phyloP scores from a whole-genome alignment of 1,139 yeast genomes.

The Hyphopichia burtonii region DNA sequence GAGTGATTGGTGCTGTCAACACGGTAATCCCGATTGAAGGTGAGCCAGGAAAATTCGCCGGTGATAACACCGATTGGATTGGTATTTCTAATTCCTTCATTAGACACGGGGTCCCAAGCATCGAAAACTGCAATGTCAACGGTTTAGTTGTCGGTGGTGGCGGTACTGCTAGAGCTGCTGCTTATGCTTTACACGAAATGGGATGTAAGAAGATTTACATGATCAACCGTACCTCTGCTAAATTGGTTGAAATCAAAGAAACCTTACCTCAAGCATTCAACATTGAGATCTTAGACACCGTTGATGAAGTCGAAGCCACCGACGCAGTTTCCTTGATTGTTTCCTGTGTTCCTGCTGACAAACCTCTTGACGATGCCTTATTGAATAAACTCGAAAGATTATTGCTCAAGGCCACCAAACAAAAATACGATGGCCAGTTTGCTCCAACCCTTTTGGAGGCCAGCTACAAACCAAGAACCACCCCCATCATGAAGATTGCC shows the following conservation, averaged over 20 bases:
- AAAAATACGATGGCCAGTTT: conserved; percentile 28
- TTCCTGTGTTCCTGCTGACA: conserved; percentile 88
- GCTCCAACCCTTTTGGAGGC: conserved; percentile 76
- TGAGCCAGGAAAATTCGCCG: conserved; percentile 53
- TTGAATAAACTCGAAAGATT: conserved; percentile 46
- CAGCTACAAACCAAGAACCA: conserved; percentile 83
- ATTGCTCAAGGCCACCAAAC: conserved; percentile 38
- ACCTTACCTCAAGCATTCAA: conserved; percentile 63
- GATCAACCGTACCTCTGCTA: conserved; percentile 75
- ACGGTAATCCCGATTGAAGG: conserved; percentile 63
- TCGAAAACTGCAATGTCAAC: conserved; percentile 30
- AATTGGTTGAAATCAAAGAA: conserved; percentile 56
- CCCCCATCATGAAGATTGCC: conserved; percentile 83
- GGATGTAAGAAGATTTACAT: conserved; percentile 79
- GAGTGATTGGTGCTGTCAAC: conserved; percentile 86
- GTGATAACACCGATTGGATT: conserved; percentile 95
- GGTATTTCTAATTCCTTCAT: conserved; percentile 76
- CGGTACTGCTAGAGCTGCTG: conserved; percentile 95
- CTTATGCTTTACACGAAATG: conserved; percentile 75
- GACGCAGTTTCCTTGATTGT: conserved; percentile 62
- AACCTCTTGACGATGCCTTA: conserved; percentile 60
- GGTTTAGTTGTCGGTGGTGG: conserved; percentile 94
- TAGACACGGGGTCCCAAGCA: conserved; percentile 57
- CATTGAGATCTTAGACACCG: conserved; percentile 56
- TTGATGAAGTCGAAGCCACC: conserved; percentile 40